These are phyloP conservation scores for Apostasia ramifera DNA, from an alignment of 106 monocot genomes.

Conservation along the genomic window DNA sequence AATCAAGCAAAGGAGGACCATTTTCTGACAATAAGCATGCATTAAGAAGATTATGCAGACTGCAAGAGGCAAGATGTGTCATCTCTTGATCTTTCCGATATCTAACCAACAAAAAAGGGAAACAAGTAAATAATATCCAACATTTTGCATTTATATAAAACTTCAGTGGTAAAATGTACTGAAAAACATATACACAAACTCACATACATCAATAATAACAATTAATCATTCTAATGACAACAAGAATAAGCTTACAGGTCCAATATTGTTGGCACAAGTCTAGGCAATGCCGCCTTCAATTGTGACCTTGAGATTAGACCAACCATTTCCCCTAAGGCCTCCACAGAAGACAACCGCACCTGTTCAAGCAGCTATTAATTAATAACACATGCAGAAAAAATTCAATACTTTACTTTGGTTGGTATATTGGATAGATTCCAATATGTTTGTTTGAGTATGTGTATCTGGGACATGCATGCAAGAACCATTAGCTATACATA, in stretches of 20 bases:
- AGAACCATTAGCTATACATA: too few relatives aligned
- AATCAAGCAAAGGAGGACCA: constrained; percentile 95
- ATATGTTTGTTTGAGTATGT: too few relatives aligned
- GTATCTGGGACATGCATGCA: too few relatives aligned
- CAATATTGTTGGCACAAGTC: constrained; percentile 72
- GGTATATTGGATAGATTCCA: too few relatives aligned
- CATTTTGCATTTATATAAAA: neutral
- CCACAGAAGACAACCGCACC: constrained; percentile 77
- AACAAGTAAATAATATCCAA: neutral
- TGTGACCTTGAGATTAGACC: constrained; percentile 79
- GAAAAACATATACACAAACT: neutral
- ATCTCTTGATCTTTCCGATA: constrained; percentile 77
- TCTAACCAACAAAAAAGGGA: constrained; percentile 23
- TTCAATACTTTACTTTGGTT: too few relatives aligned
- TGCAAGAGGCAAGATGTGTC: constrained; percentile 56
- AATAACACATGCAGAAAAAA: too few relatives aligned
- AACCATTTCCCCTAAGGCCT: constrained; percentile 98
- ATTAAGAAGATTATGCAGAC: constrained; percentile 77
- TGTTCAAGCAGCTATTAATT: constrained; percentile 8
- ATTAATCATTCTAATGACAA: neutral
- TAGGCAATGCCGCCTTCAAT: constrained; percentile 81
- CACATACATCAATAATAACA: neutral
- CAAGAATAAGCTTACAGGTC: constrained; percentile 50
- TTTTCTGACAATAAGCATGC: constrained; percentile 81
- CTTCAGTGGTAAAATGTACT: neutral